Evolutionary conservation across 2,329 filamentous ascomycete species (phyloP), one percentile per base, ranked within the genome.

Genomic region (Nigrospora oryzae): DNA sequence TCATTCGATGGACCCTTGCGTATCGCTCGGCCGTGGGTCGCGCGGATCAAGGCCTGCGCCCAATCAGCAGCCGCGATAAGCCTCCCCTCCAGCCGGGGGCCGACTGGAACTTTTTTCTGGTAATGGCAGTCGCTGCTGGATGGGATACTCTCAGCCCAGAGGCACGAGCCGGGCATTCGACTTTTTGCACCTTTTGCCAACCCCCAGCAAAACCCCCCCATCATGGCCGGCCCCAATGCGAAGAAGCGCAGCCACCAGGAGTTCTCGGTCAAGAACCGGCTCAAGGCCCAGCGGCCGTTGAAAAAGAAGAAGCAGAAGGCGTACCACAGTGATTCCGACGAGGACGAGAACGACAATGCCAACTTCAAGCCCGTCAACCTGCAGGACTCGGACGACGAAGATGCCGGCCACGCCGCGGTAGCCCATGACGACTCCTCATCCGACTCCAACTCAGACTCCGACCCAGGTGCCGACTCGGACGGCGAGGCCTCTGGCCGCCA

Each of bases 331-430:
- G 70, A 71, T 46, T 73, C 70, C n/a, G 73, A 70, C 16, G 52
- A 56, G 36, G 55, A 57, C 32, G 55, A 63, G n/a, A 65, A 66
- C 10, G 58, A 65, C 5, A 61, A 63, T 30, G 56, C 69, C 40
- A 64, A 66, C 43, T 76, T 77, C 56, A 61, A 69, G 30, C 68
- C 74, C 2, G 71, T 77, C 49, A 69, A 77, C 51, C 63, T 79
- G 14, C 65, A 77, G 41, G 75, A 78, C 56, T 78, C 74, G 5
- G 75, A 80, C 53, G 56, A 69, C n/a, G 75, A 79, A 45, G 74
- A 78, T 44, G 67, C 79, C 43, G 69, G 76, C 53, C 73, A 77
- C 51, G 70, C 70, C 36, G 58, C 61, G 6, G 73, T 70, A 15
- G 75, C 80, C 47, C 73, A 78, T 36, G 65, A 69, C 36, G 66